Conservation (phyloP, 306 rosid genomes). For the Quercus agrifolia region DNA sequence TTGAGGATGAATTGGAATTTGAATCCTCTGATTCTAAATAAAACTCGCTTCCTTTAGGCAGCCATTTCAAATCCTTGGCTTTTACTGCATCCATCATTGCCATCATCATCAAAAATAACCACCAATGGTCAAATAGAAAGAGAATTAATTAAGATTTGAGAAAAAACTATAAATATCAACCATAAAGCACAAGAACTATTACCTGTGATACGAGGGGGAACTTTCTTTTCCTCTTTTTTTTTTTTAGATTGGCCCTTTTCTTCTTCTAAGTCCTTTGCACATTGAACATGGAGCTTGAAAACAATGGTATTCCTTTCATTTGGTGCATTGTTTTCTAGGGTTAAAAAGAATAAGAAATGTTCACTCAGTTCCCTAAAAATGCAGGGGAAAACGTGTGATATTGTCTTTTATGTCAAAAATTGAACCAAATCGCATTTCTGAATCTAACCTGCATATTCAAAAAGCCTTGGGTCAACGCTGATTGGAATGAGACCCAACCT, state of each 20-base stretch:
- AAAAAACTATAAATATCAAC: constrained; percentile 1
- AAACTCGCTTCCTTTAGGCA: constrained; percentile 80
- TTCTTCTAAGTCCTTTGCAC: constrained; percentile 14
- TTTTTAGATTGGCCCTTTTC: background rate
- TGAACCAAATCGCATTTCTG: background rate
- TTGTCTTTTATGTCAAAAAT: background rate
- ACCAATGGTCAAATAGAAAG: background rate
- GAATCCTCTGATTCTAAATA: constrained; percentile 40
- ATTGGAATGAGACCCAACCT: constrained; percentile 94
- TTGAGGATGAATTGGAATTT: constrained; percentile 43
- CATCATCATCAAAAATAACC: constrained; percentile 16
- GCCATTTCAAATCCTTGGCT: constrained; percentile 67
- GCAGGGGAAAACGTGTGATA: background rate
- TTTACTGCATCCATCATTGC: constrained; percentile 55
- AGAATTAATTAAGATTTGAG: background rate
- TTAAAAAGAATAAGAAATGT: background rate
- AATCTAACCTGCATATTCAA: constrained; percentile 75
- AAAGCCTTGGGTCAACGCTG: constrained; percentile 80
- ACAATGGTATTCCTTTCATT: constrained; percentile 88
- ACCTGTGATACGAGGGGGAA: constrained; percentile 62
- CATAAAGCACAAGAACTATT: constrained; percentile 4
- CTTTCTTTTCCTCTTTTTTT: background rate
- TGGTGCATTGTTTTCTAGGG: constrained; percentile 50
- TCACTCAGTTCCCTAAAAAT: background rate
- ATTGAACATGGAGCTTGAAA: constrained; percentile 66